Conservation (phyloP, 306 rosid genomes). For the Benincasa hispida region DNA sequence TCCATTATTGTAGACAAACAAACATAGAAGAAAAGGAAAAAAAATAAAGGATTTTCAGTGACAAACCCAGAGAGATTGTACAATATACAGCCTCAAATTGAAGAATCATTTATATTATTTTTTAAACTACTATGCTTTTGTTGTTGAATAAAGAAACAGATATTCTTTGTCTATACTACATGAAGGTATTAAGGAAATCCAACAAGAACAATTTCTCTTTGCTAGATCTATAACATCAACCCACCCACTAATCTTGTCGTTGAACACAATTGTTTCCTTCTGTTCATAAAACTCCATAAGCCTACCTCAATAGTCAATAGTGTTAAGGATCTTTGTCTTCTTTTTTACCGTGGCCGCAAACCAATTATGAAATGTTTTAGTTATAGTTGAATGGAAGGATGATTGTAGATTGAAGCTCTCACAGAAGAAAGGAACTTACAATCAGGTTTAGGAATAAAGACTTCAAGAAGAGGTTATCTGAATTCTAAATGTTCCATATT, state of each 20-base stretch:
- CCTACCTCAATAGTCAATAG: background rate
- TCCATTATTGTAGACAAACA: background rate
- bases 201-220: background rate
- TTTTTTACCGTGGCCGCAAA: background rate
- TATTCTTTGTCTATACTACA: background rate
- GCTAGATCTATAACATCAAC: background rate
- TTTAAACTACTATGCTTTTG: background rate
- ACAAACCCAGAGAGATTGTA: background rate
- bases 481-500: background rate
- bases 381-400: background rate
- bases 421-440: background rate
- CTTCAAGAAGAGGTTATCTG: background rate
- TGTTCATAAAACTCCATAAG: background rate
- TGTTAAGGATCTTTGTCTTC: background rate
- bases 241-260: background rate
- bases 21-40: background rate
- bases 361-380: background rate
- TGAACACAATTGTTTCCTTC: background rate
- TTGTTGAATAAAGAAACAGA: background rate
- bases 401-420: background rate
- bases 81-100: background rate
- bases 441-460: background rate
- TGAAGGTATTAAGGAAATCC: background rate
- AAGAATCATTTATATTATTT: background rate
- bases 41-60: background rate